Conservation (phyloP, 371 early-diverging fungal genomes). For the Mucor saturninus region DNA sequence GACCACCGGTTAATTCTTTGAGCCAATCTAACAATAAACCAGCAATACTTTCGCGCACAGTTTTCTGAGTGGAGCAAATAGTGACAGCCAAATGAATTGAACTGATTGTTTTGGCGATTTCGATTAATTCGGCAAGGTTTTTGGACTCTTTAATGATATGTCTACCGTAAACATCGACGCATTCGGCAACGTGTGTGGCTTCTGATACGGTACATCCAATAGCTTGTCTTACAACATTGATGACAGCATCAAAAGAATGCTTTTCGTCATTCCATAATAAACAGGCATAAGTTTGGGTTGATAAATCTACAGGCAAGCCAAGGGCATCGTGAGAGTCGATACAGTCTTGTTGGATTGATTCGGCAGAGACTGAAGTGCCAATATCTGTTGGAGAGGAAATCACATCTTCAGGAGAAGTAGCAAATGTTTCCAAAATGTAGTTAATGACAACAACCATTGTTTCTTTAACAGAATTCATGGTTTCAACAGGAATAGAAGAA, state of each 20-base stretch:
- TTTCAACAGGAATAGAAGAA: slow-evolving; percentile 48
- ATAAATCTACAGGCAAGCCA: slow-evolving; percentile 40
- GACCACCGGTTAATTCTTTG: slow-evolving; percentile 68
- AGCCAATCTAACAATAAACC: slow-evolving; percentile 81
- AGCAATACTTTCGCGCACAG: slow-evolving; percentile 82
- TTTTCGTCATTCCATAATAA: slow-evolving; percentile 97
- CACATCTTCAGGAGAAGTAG: slow-evolving; percentile 68
- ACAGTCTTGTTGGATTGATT: slow-evolving; percentile 39
- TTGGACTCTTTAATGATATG: slow-evolving; percentile 72
- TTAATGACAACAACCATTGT: slow-evolving; percentile 85
- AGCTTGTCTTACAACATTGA: slow-evolving; percentile 71
- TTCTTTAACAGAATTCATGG: slow-evolving; percentile 64
- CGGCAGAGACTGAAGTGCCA: slow-evolving; percentile 25
- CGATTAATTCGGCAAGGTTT: slow-evolving; percentile 64
- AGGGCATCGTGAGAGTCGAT: slow-evolving; percentile 41
- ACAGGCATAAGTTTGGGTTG: slow-evolving; percentile 54
- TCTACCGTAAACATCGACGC: slow-evolving; percentile 71
- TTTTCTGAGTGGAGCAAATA: slow-evolving; percentile 79
- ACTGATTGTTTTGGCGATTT: slow-evolving; percentile 68
- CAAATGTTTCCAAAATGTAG: slow-evolving; percentile 87
- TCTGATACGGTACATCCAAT: slow-evolving; percentile 56
- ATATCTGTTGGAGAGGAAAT: slow-evolving; percentile 64
- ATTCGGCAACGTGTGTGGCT: slow-evolving; percentile 31
- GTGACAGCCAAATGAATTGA: slow-evolving; percentile 80
- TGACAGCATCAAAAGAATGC: slow-evolving; percentile 92